Percentiles rank a stretch among this genome's conserved stretches.
These are phyloP conservation scores for Fusarium sp. DNA, from an alignment of 2,329 filamentous ascomycete genomes.

Conservation along the genomic window DNA sequence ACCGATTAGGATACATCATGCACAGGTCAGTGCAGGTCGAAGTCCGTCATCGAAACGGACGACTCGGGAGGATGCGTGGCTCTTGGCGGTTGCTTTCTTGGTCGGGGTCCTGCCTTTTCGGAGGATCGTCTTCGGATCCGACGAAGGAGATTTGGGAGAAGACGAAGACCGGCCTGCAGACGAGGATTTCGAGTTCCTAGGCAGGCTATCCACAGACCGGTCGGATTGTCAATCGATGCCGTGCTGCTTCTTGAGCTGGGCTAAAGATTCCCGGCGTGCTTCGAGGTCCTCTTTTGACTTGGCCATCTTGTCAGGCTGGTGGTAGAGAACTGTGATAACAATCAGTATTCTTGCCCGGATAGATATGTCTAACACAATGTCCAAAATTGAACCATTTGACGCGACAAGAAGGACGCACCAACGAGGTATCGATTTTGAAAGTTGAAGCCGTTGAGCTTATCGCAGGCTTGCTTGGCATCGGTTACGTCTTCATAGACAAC, in stretches of 20 bases:
- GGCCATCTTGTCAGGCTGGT: slow-evolving; percentile 75
- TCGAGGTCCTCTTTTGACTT: slow-evolving; percentile 95
- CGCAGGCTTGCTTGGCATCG: slow-evolving; percentile 98
- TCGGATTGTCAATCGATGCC: slow-evolving; percentile 96
- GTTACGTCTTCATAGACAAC: slow-evolving; percentile 99
- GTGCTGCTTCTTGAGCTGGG: slow-evolving; percentile 97
- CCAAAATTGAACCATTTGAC: not conserved
- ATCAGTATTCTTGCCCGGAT: slow-evolving; percentile 27
- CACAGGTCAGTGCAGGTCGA: slow-evolving; percentile 55
- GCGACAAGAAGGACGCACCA: slow-evolving; percentile 69
- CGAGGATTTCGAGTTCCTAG: slow-evolving; percentile 58
- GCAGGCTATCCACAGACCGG: slow-evolving; percentile 71
- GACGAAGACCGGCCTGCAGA: slow-evolving; percentile 73
- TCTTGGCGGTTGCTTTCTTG: slow-evolving; percentile 51
- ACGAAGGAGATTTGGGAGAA: slow-evolving; percentile 56
- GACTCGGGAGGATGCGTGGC: slow-evolving; percentile 54
- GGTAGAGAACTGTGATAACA: slow-evolving; percentile 65
- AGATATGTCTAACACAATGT: slow-evolving; percentile 5
- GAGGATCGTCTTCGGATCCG: slow-evolving; percentile 59
- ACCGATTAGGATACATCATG: slow-evolving; percentile 50
- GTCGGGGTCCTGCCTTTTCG: slow-evolving; percentile 57
- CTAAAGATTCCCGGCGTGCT: slow-evolving; percentile 95
- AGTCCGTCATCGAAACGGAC: slow-evolving; percentile 59
- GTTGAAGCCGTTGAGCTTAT: slow-evolving; percentile 99
- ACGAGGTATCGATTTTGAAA: slow-evolving; percentile 99